Base-by-base conservation (phyloP, 768 basidiomycete genomes). In the Pisolithus albus region DNA sequence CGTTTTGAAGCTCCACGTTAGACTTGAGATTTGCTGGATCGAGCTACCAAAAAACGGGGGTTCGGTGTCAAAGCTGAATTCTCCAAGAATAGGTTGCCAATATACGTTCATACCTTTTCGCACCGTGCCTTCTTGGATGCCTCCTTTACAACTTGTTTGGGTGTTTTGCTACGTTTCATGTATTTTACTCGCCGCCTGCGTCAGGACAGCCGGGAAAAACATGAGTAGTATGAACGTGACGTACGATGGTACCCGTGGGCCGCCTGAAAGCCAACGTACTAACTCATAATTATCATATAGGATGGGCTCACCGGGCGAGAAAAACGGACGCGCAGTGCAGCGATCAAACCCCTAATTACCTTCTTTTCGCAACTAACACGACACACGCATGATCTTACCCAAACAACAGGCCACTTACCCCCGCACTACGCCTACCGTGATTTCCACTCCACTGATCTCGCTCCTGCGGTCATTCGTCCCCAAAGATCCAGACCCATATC, bases 21-120 rank as follows among this genome's bases (percentile, higher is more conserved):
- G 81, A 81, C 61, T 89, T 90, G 62, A 93, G 78, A 70, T 95
- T 93, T 6, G 83, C 85, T 1, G 95, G 95, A 67, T 98, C 92
- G 59, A 96, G 87, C 93, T 98, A 56, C 23, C 36, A 32, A 24
- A 18, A 28, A 15, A 5, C 28, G n/a, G 50, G 5, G 24, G 24
- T 16, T 34, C 30, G 16, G 15, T 21, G 24, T 46, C 43, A n/a
- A n/a, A n/a, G n/a, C n/a, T n/a, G n/a, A n/a, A n/a, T n/a, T n/a
- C n/a, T n/a, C n/a, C n/a, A n/a, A n/a, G n/a, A n/a, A n/a, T n/a
- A n/a, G n/a, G n/a, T n/a, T n/a, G n/a, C n/a, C 9, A 47, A 32
- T 26, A 23, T 21, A 36, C 11, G 40, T 18, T 19, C 48, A 32
- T 37, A 89, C 93, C 79, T 93, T 94, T 50, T 88, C 88, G 40